Base-by-base conservation (phyloP, 139 green algal species). In the Protoeuglena noctilucae region DNA sequence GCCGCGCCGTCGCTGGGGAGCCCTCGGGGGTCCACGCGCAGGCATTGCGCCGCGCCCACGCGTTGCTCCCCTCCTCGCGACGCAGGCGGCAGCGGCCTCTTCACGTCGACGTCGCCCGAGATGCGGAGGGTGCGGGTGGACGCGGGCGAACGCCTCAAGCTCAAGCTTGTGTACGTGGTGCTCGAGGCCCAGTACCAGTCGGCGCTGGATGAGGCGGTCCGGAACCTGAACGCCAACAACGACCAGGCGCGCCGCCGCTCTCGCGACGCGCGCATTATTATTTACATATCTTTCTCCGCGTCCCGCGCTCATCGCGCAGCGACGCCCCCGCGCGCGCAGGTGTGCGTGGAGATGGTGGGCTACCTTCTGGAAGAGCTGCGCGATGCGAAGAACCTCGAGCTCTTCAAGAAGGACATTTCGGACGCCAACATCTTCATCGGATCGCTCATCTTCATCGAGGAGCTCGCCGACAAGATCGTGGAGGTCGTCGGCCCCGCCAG, bases 361-460 rank as follows among this genome's bases (percentile, higher is more conserved):
- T 98, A 98, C 69, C 72, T 98, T 59, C 79, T 98, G 41, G 91
- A 98, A 68, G 91, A 98, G 78, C 78, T 98, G 49, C 76, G 91
- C 23, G 83, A 94, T 47, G 34, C 41, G 3, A 73, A 73, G 14
- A 97, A 96, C 77, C 87, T 85, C 30, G 81, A 81, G 53, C 52
- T 57, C 1, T 93, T 98, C 64, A 84, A 94, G 76, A 62, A 69
- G 47, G 88, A 96, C 62, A 71, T 97, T 48, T 64, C 63, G n/a
- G 57, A 69, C 28, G 78, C 88, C 50, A 98, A 98, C 69, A 76
- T 98, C 43, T 98, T 98, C 79, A 98, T 98, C 53, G 91, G 91
- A 53, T 97, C 89, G 27, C 81, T 98, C 50, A 98, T 98, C 68
- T 98, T 98, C 69, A 95, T 98, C 56, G 91, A 98, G 72, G 91